phyloP scores from a whole-genome alignment of 2,329 filamentous ascomycete genomes.

The Penicillium sp. region DNA sequence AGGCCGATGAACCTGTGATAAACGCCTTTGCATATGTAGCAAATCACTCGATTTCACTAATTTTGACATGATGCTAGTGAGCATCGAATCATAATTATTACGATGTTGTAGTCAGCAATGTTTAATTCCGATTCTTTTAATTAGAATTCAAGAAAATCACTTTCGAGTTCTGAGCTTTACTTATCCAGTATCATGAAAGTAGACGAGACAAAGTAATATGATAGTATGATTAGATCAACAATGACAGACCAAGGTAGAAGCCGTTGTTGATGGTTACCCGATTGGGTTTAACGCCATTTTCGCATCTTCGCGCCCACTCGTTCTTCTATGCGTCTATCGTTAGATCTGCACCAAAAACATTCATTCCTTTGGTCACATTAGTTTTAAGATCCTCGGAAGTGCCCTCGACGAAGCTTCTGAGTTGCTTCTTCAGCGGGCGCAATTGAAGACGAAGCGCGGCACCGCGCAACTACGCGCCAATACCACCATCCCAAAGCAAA shows the following conservation, averaged over 20 bases:
- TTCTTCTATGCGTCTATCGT: slow-evolving; percentile 9
- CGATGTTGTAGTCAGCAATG: background rate
- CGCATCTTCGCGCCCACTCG: slow-evolving; percentile 11
- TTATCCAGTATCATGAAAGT: background rate
- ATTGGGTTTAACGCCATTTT: slow-evolving; percentile 22
- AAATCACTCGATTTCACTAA: background rate
- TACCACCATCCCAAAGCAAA: background rate
- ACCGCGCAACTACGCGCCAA: background rate
- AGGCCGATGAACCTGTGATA: background rate
- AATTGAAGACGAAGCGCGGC: background rate
- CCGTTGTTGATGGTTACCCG: slow-evolving; percentile 22
- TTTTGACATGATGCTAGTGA: background rate
- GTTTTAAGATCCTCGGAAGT: background rate
- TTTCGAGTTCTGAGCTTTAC: background rate
- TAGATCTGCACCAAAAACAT: background rate
- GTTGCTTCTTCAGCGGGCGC: background rate
- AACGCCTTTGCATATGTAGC: background rate
- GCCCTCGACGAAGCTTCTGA: background rate
- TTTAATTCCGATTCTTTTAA: background rate
- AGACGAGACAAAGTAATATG: background rate
- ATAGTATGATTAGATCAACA: background rate
- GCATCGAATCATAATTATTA: background rate
- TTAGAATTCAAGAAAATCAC: background rate
- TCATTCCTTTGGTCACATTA: background rate
- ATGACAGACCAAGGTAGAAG: background rate